These are phyloP conservation scores for Alternaria arborescens DNA, from an alignment of 2,329 filamentous ascomycete genomes.

Conservation along the genomic window DNA sequence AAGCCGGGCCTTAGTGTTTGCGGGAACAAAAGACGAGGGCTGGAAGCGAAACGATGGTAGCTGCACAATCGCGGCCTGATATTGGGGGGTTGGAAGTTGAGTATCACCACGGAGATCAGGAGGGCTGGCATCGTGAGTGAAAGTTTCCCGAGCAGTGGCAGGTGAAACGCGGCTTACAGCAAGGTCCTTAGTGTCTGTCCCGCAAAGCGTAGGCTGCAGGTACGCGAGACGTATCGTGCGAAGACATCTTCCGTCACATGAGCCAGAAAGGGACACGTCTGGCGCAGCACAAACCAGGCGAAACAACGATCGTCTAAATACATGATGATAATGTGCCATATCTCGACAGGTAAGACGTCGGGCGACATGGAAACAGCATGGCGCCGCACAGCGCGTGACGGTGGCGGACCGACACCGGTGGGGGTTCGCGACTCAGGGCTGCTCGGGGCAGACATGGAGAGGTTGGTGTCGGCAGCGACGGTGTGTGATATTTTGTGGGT, in stretches of 20 bases:
- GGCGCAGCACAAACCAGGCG: constrained; percentile 32
- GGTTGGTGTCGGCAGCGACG: constrained; percentile 16
- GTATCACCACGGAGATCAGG: constrained; percentile 12
- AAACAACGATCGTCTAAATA: constrained; percentile 29
- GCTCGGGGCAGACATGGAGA: constrained; percentile 12
- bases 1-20: constrained; percentile 22
- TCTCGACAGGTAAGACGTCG: constrained; percentile 24
- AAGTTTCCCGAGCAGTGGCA: constrained; percentile 9
- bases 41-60: constrained; percentile 29
- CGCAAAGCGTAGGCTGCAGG: constrained; percentile 28
- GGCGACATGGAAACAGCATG: constrained; percentile 15
- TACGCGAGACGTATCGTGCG: constrained; percentile 22
- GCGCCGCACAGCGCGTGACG: constrained; percentile 5
- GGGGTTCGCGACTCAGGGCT: constrained; percentile 17
- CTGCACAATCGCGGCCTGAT: constrained; percentile 5
- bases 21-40: constrained; percentile 25
- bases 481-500: constrained; percentile 12
- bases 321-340: constrained; percentile 27
- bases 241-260: constrained; percentile 29
- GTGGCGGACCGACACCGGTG: constrained; percentile 22
- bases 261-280: constrained; percentile 21
- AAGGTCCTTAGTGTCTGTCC: constrained; percentile 23
- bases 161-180: constrained; percentile 24
- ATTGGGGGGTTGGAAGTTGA: not conserved
- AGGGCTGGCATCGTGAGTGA: constrained; percentile 15